Evolutionary conservation across 2,329 filamentous ascomycete genomes (phyloP).

Genomic region (Xylariaceae sp.): DNA sequence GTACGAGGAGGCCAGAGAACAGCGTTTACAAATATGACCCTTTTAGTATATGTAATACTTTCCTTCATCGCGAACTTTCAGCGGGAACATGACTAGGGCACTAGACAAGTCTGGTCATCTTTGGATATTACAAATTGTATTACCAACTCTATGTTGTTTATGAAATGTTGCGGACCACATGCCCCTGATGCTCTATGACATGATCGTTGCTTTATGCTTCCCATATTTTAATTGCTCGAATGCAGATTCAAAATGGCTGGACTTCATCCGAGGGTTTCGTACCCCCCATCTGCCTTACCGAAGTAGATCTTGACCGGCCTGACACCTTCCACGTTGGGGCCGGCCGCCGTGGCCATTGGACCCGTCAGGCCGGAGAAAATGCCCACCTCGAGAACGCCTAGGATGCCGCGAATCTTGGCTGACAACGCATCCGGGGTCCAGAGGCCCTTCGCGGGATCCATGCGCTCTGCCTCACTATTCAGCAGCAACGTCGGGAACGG

Average conservation of each 20-base stretch:
- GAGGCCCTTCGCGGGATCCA: conserved; percentile 66
- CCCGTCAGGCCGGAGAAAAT: conserved; percentile 88
- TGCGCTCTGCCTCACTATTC: conserved; percentile 47
- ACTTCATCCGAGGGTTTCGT: conserved; percentile 50
- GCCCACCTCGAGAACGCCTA: conserved; percentile 90
- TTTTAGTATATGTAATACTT: conserved; percentile 45
- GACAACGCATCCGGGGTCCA: conserved; percentile 85
- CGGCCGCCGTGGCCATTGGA: conserved; percentile 60
- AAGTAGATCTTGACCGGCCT: conserved; percentile 96
- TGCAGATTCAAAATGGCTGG: not conserved
- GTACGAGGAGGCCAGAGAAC: conserved; percentile 32
- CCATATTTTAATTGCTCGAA: not conserved
- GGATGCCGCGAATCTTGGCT: conserved; percentile 76
- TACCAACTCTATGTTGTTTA: not conserved
- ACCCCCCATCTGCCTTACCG: conserved; percentile 80
- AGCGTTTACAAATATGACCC: conserved; percentile 35
- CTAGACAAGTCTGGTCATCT: not conserved
- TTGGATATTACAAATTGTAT: conserved; percentile 5
- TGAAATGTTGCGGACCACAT: not conserved
- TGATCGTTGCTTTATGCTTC: not conserved
- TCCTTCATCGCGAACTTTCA: conserved; percentile 26
- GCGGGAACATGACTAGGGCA: not conserved
- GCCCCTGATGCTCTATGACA: not conserved
- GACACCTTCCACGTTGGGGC: conserved; percentile 80
- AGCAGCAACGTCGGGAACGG: conserved; percentile 80